Evolutionary conservation across 176 grass and related monocot species (phyloP).

Genomic region (Themeda triandra): DNA sequence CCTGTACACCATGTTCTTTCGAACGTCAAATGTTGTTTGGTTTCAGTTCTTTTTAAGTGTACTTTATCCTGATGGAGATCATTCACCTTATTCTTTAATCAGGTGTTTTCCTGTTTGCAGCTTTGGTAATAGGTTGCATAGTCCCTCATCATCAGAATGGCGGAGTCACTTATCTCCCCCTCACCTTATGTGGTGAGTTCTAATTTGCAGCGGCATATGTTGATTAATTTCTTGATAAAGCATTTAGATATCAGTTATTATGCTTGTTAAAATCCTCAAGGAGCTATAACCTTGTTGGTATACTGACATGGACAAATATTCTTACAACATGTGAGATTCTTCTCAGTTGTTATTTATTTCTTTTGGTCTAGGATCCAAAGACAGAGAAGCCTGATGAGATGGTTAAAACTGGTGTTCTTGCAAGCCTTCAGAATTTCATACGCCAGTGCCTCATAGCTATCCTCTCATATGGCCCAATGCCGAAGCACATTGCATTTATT

Average conservation of each 20-base stretch:
- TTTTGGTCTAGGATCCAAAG: conserved; percentile 30
- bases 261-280: conserved; percentile 7
- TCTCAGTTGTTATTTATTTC: neutral
- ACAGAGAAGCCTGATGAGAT: conserved; percentile 27
- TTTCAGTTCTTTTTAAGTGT: neutral
- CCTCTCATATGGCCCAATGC: conserved; percentile 68
- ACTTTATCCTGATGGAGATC: neutral
- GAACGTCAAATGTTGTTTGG: neutral
- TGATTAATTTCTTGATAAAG: conserved; percentile 1
- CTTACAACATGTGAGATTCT: neutral
- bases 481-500: conserved; percentile 72
- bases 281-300: neutral
- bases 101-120: conserved; percentile 21
- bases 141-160: conserved; percentile 9
- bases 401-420: conserved; percentile 15
- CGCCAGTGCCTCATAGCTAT: conserved; percentile 58
- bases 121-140: neutral
- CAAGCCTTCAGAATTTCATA: conserved; percentile 38
- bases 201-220: neutral
- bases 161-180: neutral
- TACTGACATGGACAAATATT: neutral
- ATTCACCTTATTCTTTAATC: neutral
- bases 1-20: neutral
- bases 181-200: conserved; percentile 21
- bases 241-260: neutral